Conservation (phyloP, 2,329 filamentous ascomycete genomes). For the Verticillium klebahnii region DNA sequence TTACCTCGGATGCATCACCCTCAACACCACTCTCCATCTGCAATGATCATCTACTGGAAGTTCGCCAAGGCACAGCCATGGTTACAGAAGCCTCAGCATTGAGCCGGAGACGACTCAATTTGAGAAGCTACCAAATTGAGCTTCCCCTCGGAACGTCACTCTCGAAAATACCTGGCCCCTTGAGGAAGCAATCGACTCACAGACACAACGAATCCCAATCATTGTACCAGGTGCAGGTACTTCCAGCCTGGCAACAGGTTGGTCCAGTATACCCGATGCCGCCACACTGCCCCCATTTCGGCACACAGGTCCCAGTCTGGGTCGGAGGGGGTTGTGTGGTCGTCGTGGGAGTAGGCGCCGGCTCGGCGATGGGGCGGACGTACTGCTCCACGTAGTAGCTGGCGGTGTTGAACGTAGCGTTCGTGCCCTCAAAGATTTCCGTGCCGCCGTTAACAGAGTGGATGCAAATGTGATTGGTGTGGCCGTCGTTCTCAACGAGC, state of each 20-base stretch:
- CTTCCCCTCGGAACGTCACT: no score
- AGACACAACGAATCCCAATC: constrained; percentile 1
- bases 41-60: no score
- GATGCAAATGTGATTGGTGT: background rate
- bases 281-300: background rate
- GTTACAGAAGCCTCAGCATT: no score
- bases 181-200: background rate
- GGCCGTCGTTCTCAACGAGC: background rate
- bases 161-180: no score
- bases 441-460: background rate
- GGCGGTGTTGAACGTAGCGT: background rate
- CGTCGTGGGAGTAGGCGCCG: background rate
- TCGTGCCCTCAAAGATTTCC: background rate
- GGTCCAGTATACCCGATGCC: background rate
- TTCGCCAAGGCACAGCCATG: no score
- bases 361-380: background rate
- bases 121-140: no score
- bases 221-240: background rate
- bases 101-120: no score
- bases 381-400: background rate
- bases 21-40: no score
- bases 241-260: background rate
- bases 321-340: background rate
- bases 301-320: background rate
- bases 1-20: no score